Evolutionary conservation across 441 rosid species (phyloP), one percentile per base, ranked within the genome.

Genomic region (Geranium incanum): DNA sequence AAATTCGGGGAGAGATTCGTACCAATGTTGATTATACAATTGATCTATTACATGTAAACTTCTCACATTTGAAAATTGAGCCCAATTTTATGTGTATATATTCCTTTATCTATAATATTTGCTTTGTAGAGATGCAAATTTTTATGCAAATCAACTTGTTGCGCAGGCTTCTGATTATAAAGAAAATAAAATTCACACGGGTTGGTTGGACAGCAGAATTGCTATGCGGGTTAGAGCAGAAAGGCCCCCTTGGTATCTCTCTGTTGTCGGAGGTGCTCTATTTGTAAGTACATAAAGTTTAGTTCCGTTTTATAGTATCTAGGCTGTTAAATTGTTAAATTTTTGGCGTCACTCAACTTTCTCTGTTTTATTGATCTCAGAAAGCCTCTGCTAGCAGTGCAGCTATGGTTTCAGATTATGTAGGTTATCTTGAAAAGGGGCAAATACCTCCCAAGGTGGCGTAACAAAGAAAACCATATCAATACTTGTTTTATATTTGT

Each of bases 141-240:
- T 68, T 76, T 67, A 72, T 75, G 67, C 37, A 52, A 68, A 41
- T 70, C 66, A 52, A 79, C 81, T 13, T 78, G 66, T 70, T 70
- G 37, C 72, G 59, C 88, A 96, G 99, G 98, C 93, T 83, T 84
- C 93, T 72, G 98, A 96, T 80, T 96, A 96, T 79, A 88, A 88
- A 75, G 99, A 91, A 50, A 96, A 96, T 81, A 93, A 88, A 85
- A 93, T 96, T 69, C 99, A 96, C 83, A 93, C 99, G 9, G 99
- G 99, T 75, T 96, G 99, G 99, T 83, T 96, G 89, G 99, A 96
- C 70, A 90, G 98, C 83, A 89, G 98, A 84, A 96, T 96, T 82
- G 98, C 99, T 6, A 91, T 96, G 99, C 90, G 99, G 72, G 99
- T 96, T 78, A 90, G 98, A 85, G 98, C 98, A 39, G 99, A 96